Percentiles rank a stretch among this genome's conserved stretches.
These are phyloP conservation scores for Fusarium robinianum DNA, from an alignment of 2,329 filamentous ascomycete genomes.

Conservation along the genomic window DNA sequence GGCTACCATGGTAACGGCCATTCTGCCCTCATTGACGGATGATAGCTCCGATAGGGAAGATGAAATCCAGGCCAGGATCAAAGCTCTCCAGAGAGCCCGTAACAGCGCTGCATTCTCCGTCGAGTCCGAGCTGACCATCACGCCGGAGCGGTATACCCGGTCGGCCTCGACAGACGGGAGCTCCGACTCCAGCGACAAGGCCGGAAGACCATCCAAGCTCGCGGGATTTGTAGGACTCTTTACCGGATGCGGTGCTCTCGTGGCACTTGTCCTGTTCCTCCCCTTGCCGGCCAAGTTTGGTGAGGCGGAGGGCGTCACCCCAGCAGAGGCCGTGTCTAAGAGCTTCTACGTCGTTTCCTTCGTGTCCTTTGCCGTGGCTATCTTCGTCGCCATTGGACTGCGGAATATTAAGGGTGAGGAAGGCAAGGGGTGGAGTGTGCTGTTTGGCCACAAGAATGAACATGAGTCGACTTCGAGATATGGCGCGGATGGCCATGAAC, in stretches of 20 bases:
- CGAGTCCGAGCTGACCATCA: slow-evolving; percentile 76
- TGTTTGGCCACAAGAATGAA: slow-evolving; percentile 51
- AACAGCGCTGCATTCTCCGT: slow-evolving; percentile 69
- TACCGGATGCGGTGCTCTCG: slow-evolving; percentile 86
- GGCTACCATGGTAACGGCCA: slow-evolving; percentile 95
- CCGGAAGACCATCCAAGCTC: slow-evolving; percentile 61
- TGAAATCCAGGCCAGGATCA: slow-evolving; percentile 36
- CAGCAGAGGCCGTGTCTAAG: slow-evolving; percentile 74
- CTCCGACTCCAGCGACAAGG: slow-evolving; percentile 33
- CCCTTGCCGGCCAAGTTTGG: slow-evolving; percentile 83
- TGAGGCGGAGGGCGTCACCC: slow-evolving; percentile 70
- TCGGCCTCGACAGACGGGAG: slow-evolving; percentile 40
- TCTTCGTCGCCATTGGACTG: slow-evolving; percentile 80
- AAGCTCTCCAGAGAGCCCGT: slow-evolving; percentile 49
- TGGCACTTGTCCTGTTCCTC: slow-evolving; percentile 81
- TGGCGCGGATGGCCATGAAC: slow-evolving; percentile 23
- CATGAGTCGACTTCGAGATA: slow-evolving; percentile 23
- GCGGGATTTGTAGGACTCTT: slow-evolving; percentile 92
- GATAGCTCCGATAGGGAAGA: slow-evolving; percentile 45
- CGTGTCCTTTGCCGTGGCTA: slow-evolving; percentile 72
- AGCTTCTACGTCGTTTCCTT: slow-evolving; percentile 86
- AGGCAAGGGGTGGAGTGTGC: slow-evolving; percentile 69
- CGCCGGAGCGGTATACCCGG: slow-evolving; percentile 62
- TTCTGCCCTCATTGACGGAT: slow-evolving; percentile 73
- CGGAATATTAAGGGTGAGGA: slow-evolving; percentile 72